Conservation (phyloP, 75 land plant species). For the Selaginella tamariscina region DNA sequence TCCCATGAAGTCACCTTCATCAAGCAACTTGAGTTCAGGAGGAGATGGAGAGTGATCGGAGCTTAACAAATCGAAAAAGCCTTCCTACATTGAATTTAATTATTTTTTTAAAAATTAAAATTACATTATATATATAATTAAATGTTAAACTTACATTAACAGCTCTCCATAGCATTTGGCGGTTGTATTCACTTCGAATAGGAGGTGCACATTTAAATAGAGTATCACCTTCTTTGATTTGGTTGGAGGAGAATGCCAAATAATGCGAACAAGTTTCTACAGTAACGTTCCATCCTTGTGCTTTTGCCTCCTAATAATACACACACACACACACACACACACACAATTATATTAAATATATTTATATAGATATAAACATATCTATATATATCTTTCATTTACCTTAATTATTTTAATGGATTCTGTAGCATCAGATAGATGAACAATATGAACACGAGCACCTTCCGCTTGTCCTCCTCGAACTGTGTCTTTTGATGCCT, state of each 20-base stretch:
- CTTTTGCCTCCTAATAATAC: constrained; percentile 55
- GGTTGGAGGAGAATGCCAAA: constrained; percentile 81
- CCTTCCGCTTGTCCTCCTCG: constrained; percentile 67
- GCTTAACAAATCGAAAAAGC: constrained; percentile 74
- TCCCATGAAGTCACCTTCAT: constrained; percentile 71
- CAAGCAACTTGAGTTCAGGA: constrained; percentile 59
- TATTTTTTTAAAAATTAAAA: too few species aligned
- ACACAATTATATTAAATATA: constrained; percentile 3
- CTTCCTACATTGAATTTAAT: constrained; percentile 46
- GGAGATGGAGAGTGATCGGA: constrained; percentile 93
- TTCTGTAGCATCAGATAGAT: constrained; percentile 75
- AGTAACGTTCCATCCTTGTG: constrained; percentile 46
- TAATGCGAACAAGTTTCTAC: constrained; percentile 99
- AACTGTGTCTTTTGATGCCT: constrained; percentile 48
- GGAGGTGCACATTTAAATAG: constrained; percentile 95
- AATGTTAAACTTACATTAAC: constrained; percentile 45
- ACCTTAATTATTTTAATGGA: constrained; percentile 79
- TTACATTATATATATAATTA: too few species aligned
- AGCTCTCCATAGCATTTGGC: constrained; percentile 64
- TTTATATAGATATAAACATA: neutral
- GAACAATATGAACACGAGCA: constrained; percentile 87
- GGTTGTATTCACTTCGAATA: constrained; percentile 59
- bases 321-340: constrained; percentile 5
- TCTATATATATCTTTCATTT: neutral
- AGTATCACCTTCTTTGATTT: constrained; percentile 84